Conservation (phyloP, 768 basidiomycete genomes). For the Favolaschia claudopus region DNA sequence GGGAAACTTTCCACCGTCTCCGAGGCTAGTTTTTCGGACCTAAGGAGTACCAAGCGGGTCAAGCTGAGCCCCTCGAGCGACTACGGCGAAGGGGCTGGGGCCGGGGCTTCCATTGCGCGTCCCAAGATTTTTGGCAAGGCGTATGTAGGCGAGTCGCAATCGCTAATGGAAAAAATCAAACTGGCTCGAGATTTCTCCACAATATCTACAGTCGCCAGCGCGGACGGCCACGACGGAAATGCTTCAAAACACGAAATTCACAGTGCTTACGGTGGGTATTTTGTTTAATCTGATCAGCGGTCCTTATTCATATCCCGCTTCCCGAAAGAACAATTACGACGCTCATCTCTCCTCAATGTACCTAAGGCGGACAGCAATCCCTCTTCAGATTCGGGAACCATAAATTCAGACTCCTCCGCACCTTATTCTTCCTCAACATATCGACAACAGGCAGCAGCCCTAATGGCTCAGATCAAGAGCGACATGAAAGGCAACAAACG, state of each 20-base stretch:
- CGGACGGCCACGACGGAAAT: conserved; percentile 33
- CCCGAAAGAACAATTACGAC: conserved; percentile 42
- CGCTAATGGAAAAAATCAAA: conserved; percentile 83
- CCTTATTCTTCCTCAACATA: conserved; percentile 72
- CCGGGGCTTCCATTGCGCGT: conserved; percentile 55
- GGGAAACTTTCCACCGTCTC: conserved; percentile 56
- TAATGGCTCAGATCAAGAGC: conserved; percentile 88
- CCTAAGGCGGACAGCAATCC: conserved; percentile 37
- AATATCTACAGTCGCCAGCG: conserved; percentile 66
- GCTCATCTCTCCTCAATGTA: conserved; percentile 42
- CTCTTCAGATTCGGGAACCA: conserved; percentile 39
- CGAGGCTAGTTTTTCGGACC: conserved; percentile 57
- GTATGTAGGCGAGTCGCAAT: conserved; percentile 80
- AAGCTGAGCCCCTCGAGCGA: conserved; percentile 77
- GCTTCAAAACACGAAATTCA: conserved; percentile 17
- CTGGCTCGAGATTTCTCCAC: conserved; percentile 81
- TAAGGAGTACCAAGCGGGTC: conserved; percentile 82
- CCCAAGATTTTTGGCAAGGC: conserved; percentile 61
- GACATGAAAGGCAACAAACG: conserved; percentile 81
- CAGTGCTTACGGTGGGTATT: conserved; percentile 31
- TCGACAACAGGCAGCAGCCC: conserved; percentile 75
- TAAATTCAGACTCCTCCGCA: conserved; percentile 39
- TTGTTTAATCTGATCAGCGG: neutral
- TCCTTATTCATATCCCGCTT: conserved; percentile 4
- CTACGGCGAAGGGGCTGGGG: conserved; percentile 58